phyloP scores from a whole-genome alignment of 768 basidiomycete genomes.

The Trametes gibbosa region DNA sequence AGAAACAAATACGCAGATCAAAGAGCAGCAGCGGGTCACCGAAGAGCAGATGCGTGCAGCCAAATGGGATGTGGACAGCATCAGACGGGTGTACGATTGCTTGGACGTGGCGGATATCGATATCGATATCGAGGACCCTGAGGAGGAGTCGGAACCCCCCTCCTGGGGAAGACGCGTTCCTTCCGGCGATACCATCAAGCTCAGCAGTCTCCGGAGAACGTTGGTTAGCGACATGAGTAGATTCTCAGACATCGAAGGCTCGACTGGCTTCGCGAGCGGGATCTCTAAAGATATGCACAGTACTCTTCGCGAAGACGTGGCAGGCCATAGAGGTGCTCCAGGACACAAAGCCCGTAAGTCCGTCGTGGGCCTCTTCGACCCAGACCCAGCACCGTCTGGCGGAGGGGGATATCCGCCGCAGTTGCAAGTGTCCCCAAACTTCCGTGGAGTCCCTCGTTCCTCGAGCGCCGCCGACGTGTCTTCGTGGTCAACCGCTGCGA shows the following conservation, averaged over 20 bases:
- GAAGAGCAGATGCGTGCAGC: slow-evolving; percentile 60
- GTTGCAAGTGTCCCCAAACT: slow-evolving; percentile 16
- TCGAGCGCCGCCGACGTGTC: slow-evolving; percentile 15
- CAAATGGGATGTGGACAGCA: slow-evolving; percentile 69
- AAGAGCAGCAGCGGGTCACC: slow-evolving; percentile 62
- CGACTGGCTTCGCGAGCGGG: slow-evolving; percentile 24
- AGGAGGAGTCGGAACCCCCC: slow-evolving; percentile 31
- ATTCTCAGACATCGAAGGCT: slow-evolving; percentile 17
- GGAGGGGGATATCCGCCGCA: slow-evolving; percentile 15
- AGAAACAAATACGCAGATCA: slow-evolving; percentile 64
- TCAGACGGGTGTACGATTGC: slow-evolving; percentile 67
- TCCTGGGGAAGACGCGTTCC: neutral
- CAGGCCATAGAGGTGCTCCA: neutral
- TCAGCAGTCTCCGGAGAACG: slow-evolving; percentile 45
- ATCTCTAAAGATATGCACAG: slow-evolving; percentile 28
- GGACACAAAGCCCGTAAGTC: slow-evolving; percentile 43
- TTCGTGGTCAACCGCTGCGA: slow-evolving; percentile 25
- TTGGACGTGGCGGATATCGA: slow-evolving; percentile 54
- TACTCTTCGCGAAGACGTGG: slow-evolving; percentile 23
- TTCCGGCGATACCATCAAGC: slow-evolving; percentile 42
- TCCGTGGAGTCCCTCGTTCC: slow-evolving; percentile 1
- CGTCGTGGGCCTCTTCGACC: slow-evolving; percentile 63
- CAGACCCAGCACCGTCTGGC: neutral
- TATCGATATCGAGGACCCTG: slow-evolving; percentile 46
- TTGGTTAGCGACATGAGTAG: slow-evolving; percentile 36